phyloP scores from a whole-genome alignment of 2,329 filamentous ascomycete genomes.

The Huntiella bhutanensis region DNA sequence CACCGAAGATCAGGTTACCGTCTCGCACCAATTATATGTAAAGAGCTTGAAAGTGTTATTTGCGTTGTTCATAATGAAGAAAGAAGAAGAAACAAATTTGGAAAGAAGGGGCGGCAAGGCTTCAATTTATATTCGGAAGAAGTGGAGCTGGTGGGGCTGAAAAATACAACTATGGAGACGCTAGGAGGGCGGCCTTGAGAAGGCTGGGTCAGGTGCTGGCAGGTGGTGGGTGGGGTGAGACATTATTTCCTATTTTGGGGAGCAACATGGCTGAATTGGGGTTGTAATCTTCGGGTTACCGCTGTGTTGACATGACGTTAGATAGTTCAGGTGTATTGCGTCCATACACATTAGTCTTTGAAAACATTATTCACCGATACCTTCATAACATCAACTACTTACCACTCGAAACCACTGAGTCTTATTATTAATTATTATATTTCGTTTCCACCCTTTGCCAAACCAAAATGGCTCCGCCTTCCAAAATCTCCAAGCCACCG shows the following conservation, averaged over 20 bases:
- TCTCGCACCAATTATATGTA: conserved; percentile 25
- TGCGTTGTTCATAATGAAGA: conserved; percentile 28
- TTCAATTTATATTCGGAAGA: background rate
- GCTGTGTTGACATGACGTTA: background rate
- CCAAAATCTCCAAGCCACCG: too few relatives aligned
- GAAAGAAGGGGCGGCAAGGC: background rate
- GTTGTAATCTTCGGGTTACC: background rate
- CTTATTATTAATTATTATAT: too few relatives aligned
- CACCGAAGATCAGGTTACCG: conserved; percentile 18
- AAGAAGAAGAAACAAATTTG: conserved; percentile 15
- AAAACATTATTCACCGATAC: too few relatives aligned
- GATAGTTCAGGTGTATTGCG: background rate
- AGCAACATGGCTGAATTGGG: background rate
- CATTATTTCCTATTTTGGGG: background rate
- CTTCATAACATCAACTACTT: too few relatives aligned
- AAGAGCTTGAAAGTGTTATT: conserved; percentile 25
- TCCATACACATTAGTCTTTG: too few relatives aligned
- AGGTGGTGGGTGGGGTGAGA: background rate
- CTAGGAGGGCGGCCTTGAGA: background rate
- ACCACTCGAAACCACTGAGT: too few relatives aligned
- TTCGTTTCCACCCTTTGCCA: too few relatives aligned
- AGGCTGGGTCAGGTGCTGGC: background rate
- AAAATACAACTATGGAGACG: background rate
- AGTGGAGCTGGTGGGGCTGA: background rate
- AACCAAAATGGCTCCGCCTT: too few relatives aligned